These are phyloP conservation scores for Orbilia ellipsospora DNA, from an alignment of 2,329 filamentous ascomycete species.

Conservation along the genomic window DNA sequence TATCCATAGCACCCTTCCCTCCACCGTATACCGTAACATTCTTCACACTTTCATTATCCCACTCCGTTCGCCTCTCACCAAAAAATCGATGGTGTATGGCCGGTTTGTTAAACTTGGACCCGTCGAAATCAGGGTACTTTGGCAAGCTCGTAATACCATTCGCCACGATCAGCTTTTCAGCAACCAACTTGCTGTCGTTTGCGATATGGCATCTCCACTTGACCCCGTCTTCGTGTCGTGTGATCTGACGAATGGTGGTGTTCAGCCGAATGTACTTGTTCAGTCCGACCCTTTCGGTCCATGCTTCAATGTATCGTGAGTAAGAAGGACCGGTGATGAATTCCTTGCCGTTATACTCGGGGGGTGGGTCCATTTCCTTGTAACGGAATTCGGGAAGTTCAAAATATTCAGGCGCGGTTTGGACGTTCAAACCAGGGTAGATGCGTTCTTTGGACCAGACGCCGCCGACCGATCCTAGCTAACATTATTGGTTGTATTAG, in stretches of 20 bases:
- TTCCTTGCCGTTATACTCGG: constrained; percentile 65
- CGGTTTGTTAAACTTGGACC: constrained; percentile 66
- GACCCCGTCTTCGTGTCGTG: constrained; percentile 60
- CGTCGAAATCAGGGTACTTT: constrained; percentile 67
- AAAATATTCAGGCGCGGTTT: constrained; percentile 64
- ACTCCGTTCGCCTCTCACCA: constrained; percentile 60
- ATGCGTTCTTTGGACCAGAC: constrained; percentile 64
- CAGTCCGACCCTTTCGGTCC: constrained; percentile 68
- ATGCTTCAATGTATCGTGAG: constrained; percentile 70
- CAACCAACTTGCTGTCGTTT: constrained; percentile 55
- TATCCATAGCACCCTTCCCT: constrained; percentile 73
- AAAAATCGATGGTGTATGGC: constrained; percentile 72
- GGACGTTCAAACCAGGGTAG: constrained; percentile 64
- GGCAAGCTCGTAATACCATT: constrained; percentile 72
- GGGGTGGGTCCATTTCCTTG: constrained; percentile 57
- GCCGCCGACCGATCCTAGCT: constrained; percentile 62
- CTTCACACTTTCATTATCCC: constrained; percentile 61
- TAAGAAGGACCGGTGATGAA: constrained; percentile 71
- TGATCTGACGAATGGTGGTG: constrained; percentile 63
- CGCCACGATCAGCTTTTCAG: constrained; percentile 70
- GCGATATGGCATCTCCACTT: constrained; percentile 55
- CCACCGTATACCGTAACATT: constrained; percentile 70
- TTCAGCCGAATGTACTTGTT: constrained; percentile 66
- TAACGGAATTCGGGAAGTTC: constrained; percentile 63
- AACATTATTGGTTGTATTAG: not conserved